phyloP scores from a whole-genome alignment of 2,329 filamentous ascomycete genomes.

The Penicillium capsulatum region DNA sequence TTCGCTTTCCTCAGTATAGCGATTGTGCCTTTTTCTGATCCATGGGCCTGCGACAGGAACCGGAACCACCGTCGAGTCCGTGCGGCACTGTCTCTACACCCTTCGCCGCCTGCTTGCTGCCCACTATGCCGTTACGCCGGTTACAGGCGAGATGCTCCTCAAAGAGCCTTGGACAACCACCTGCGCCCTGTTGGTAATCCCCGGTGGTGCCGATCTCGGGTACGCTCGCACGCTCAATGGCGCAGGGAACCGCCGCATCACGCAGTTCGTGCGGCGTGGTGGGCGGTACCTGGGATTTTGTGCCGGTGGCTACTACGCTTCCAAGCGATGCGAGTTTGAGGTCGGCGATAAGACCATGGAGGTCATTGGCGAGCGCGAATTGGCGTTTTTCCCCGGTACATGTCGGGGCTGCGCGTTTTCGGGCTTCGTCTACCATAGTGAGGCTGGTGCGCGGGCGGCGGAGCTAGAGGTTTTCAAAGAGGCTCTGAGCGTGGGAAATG shows the following conservation, averaged over 20 bases:
- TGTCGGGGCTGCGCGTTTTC: slow-evolving; percentile 83
- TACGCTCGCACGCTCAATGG: slow-evolving; percentile 89
- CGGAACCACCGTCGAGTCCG: slow-evolving; percentile 81
- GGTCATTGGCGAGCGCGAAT: slow-evolving; percentile 77
- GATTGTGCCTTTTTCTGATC: slow-evolving; percentile 28
- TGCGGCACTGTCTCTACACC: slow-evolving; percentile 82
- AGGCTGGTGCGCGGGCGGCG: slow-evolving; percentile 73
- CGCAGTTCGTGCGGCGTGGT: slow-evolving; percentile 77
- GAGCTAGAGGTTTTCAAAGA: slow-evolving; percentile 61
- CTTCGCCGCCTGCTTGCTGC: slow-evolving; percentile 80
- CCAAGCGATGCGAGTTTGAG: slow-evolving; percentile 81
- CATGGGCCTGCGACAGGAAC: slow-evolving; percentile 54
- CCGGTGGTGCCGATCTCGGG: slow-evolving; percentile 87
- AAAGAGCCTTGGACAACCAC: slow-evolving; percentile 88
- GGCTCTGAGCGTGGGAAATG: slow-evolving; percentile 50
- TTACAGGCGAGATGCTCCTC: slow-evolving; percentile 71
- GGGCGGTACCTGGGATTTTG: slow-evolving; percentile 88
- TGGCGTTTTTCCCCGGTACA: slow-evolving; percentile 80
- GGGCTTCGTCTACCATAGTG: slow-evolving; percentile 87
- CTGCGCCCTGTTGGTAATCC: slow-evolving; percentile 85
- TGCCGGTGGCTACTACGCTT: slow-evolving; percentile 90
- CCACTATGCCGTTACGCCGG: slow-evolving; percentile 86
- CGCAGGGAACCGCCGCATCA: slow-evolving; percentile 76
- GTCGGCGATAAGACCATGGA: slow-evolving; percentile 75
- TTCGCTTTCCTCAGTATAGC: slow-evolving; percentile 41